Base-by-base conservation (phyloP, 805 yeast genomes). In the Candida boidinii region DNA sequence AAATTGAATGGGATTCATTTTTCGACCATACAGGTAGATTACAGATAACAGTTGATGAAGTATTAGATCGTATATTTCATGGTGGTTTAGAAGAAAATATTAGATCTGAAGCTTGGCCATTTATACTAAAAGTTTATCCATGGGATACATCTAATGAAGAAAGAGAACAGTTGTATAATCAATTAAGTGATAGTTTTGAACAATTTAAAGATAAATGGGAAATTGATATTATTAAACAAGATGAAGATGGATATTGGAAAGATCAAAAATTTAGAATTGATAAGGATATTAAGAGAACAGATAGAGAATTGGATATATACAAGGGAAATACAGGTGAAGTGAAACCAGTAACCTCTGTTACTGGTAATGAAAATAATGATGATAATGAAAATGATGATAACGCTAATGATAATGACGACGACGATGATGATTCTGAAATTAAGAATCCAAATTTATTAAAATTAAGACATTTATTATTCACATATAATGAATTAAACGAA, bases 271-370 rank as follows among this genome's bases (percentile, higher is more conserved):
- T 75, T 37, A 70, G 97, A 38, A 90, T 92, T 42, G 94, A 88
- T 45, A 92, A 92, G 54, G 98, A 92, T 58, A 82, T 92, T 15
- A 84, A 79, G 43, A 68, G 98, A 43, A 90, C 95, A 7, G 98
- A 90, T 57, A 69, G 97, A 17, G 70, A 79, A 29, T 53, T 88
- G 29, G 71, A 74, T 2, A 56, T 88, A 3, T 92, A 77, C 56
- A 59, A 60, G 35, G 49, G 57, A 5, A 60, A 67, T 2, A 61
- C 56, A 25, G 59, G 60, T 6, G 66, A 59, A 22, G n/a, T n/a
- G n/a, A n/a, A n/a, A n/a, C n/a, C n/a, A n/a, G n/a, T n/a, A n/a
- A n/a, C n/a, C n/a, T n/a, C n/a, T n/a, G 12, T 13, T 11, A 58
- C 62, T 6, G 28, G 26, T 5, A 26, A 25, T 13, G 36, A 33